Conservation (phyloP, 805 yeast genomes). For the Wickerhamomyces bovis region DNA sequence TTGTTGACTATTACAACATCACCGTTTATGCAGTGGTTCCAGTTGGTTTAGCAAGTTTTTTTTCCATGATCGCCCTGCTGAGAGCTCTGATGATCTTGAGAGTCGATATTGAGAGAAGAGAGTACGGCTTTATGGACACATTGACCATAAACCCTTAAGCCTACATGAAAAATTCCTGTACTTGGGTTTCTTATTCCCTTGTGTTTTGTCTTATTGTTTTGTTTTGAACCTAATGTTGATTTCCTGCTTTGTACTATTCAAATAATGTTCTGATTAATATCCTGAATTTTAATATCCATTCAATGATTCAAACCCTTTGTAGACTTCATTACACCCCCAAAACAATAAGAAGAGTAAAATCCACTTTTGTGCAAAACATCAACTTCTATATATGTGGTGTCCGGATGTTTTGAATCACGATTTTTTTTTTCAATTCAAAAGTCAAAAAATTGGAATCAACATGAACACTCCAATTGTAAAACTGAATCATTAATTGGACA, state of each 20-base stretch:
- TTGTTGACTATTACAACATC: constrained; percentile 81
- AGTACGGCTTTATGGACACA: constrained; percentile 5
- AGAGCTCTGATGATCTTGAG: constrained; percentile 71
- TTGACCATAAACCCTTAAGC: background rate
- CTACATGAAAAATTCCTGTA: background rate
- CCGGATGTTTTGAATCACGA: background rate
- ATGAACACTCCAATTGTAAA: background rate
- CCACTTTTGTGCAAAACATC: no score
- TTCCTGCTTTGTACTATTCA: background rate
- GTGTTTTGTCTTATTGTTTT: background rate
- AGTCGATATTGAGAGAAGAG: constrained; percentile 41
- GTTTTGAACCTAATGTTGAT: background rate
- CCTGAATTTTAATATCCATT: no score
- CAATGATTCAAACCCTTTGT: background rate
- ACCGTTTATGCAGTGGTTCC: constrained; percentile 98
- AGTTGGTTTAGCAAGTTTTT: constrained; percentile 87
- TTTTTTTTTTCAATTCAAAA: no score
- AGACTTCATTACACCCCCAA: background rate
- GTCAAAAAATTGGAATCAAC: no score
- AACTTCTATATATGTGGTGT: background rate
- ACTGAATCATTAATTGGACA: background rate
- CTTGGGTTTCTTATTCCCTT: background rate
- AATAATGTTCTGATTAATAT: background rate
- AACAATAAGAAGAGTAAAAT: background rate
- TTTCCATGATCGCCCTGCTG: constrained; percentile 82